Evolutionary conservation across 2,329 filamentous ascomycete species (phyloP).

Genomic region (Aspergillus novofumigatus): DNA sequence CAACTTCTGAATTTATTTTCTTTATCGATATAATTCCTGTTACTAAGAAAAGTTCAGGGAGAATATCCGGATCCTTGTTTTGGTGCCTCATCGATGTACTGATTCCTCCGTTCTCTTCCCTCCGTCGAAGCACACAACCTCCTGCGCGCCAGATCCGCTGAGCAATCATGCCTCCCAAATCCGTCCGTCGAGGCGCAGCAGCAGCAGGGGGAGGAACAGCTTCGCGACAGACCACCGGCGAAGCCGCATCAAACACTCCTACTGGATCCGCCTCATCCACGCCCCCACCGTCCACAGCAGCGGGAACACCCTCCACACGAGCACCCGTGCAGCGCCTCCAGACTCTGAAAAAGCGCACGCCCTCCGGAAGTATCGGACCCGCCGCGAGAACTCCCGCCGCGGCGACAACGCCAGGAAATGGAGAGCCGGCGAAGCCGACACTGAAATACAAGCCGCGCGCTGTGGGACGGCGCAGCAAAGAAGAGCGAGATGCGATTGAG

Average conservation of each 20-base stretch:
- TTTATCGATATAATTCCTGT: background rate
- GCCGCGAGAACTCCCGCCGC: constrained; percentile 14
- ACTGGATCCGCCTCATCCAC: constrained; percentile 3
- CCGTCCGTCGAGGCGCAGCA: constrained; percentile 21
- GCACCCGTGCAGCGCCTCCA: constrained; percentile 41
- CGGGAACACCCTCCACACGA: constrained; percentile 20
- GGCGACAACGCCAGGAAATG: constrained; percentile 11
- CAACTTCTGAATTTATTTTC: too few relatives aligned
- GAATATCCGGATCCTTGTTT: background rate
- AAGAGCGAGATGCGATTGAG: constrained; percentile 43
- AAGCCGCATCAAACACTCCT: background rate
- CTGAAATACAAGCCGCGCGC: constrained; percentile 43
- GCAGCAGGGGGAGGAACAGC: constrained; percentile 3
- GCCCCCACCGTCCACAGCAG: constrained; percentile 6
- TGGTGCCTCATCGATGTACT: background rate
- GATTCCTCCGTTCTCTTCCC: background rate
- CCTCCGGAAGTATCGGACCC: constrained; percentile 34
- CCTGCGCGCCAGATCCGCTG: background rate
- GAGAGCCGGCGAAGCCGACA: constrained; percentile 33
- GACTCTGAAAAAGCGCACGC: constrained; percentile 37
- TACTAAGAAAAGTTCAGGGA: background rate
- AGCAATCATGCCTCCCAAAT: constrained; percentile 33
- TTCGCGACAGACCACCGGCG: background rate
- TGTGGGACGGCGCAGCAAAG: constrained; percentile 40
- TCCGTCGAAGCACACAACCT: constrained; percentile 7